Evolutionary conservation across 116 monocot genomes (phyloP).

Genomic region (Iris pallida): DNA sequence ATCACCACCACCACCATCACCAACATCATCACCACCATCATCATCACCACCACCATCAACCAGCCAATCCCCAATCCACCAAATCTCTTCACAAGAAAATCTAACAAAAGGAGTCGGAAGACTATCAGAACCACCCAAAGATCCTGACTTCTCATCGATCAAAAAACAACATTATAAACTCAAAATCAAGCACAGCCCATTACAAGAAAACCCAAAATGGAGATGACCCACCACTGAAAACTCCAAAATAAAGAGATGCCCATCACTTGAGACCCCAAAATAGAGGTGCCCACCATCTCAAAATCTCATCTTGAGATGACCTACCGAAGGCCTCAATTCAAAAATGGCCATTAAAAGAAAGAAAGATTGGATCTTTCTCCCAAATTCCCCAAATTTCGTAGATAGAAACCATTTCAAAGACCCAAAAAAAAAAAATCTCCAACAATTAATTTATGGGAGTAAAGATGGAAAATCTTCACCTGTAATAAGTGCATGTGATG

Average conservation of each 20-base stretch:
- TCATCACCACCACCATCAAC: too few species aligned
- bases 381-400: too few species aligned
- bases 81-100: slow-evolving; percentile 1
- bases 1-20: too few species aligned
- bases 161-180: background rate
- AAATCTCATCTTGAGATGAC: slow-evolving; percentile 24
- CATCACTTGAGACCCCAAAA: background rate
- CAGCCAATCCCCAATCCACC: background rate
- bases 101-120: background rate
- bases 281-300: slow-evolving; percentile 7
- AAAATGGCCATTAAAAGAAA: background rate
- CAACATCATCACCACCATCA: too few species aligned
- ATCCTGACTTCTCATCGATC: background rate
- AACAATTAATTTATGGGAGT: background rate
- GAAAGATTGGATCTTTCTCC: background rate
- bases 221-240: background rate
- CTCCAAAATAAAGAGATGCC: background rate
- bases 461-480: too few species aligned
- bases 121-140: background rate
- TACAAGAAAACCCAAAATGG: background rate
- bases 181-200: too few species aligned
- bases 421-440: too few species aligned
- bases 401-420: background rate
- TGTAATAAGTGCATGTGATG: background rate
- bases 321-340: background rate